Conservation (phyloP, 306 rosid species). For the Oxytropis ochrocephala region DNA sequence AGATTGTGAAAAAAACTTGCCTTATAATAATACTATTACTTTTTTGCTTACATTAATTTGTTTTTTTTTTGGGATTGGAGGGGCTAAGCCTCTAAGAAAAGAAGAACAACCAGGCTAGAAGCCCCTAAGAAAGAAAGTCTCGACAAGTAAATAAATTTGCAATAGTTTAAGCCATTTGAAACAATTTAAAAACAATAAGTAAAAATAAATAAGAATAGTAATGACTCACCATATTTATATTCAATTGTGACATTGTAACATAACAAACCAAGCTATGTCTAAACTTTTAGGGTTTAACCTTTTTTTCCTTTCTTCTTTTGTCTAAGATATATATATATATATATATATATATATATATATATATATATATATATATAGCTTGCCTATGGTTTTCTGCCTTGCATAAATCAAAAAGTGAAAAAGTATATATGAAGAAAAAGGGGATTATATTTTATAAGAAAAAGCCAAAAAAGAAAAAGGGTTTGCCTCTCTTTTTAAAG, state of each 20-base stretch:
- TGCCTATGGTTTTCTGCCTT: background rate
- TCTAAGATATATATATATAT: background rate
- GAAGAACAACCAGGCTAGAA: too few relatives aligned
- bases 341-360: background rate
- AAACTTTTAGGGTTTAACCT: background rate
- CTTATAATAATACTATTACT: too few relatives aligned
- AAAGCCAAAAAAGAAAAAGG: background rate
- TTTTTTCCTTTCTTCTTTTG: background rate
- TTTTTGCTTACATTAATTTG: too few relatives aligned
- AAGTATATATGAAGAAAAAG: conserved; percentile 1
- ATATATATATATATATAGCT: background rate
- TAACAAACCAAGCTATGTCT: background rate
- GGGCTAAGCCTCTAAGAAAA: too few relatives aligned
- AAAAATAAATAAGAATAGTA: background rate
- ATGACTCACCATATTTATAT: background rate
- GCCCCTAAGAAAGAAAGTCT: too few relatives aligned
- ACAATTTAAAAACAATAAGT: too few relatives aligned
- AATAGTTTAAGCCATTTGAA: too few relatives aligned
- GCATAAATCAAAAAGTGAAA: background rate
- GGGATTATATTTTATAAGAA: background rate
- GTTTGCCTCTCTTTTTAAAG: conserved; percentile 16
- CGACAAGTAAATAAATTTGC: too few relatives aligned
- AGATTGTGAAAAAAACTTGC: too few relatives aligned
- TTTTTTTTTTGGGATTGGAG: too few relatives aligned
- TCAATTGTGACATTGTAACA: background rate